Evolutionary conservation across 192 early-diverging fungal genomes (phyloP).

Genomic region (Backusella mclennaniae): DNA sequence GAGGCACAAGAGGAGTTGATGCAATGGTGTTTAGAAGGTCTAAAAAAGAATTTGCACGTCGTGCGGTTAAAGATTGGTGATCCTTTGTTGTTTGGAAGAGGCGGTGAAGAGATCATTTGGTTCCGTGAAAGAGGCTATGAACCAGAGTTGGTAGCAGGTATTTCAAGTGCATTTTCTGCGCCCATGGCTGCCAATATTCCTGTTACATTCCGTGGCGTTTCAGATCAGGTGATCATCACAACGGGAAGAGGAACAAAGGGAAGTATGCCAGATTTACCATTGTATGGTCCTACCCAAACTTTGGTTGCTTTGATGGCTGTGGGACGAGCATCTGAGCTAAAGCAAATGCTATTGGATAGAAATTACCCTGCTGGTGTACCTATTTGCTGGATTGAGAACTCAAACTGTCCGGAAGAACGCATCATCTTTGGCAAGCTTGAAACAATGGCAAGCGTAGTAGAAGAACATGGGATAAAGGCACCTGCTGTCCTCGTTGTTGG

Average conservation of each 20-base stretch:
- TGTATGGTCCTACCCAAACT: slow-evolving; percentile 64
- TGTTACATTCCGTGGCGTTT: slow-evolving; percentile 84
- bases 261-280: slow-evolving; percentile 72
- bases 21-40: slow-evolving; percentile 69
- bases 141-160: slow-evolving; percentile 71
- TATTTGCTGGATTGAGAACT: slow-evolving; percentile 81
- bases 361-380: slow-evolving; percentile 69
- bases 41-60: slow-evolving; percentile 64
- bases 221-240: slow-evolving; percentile 82
- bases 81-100: slow-evolving; percentile 90
- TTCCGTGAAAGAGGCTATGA: slow-evolving; percentile 73
- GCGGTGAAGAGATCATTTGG: slow-evolving; percentile 82
- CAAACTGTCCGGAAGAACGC: slow-evolving; percentile 73
- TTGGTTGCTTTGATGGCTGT: slow-evolving; percentile 87
- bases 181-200: slow-evolving; percentile 75
- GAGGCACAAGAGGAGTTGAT: slow-evolving; percentile 77
- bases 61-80: slow-evolving; percentile 93
- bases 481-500: slow-evolving; percentile 86
- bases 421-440: slow-evolving; percentile 64
- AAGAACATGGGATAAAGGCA: slow-evolving; percentile 59
- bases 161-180: slow-evolving; percentile 75
- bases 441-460: slow-evolving; percentile 62
- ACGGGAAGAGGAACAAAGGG: slow-evolving; percentile 80
- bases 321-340: slow-evolving; percentile 61
- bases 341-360: slow-evolving; percentile 52